Evolutionary conservation across 768 basidiomycete species (phyloP), one percentile per base, ranked within the genome.

Genomic region (Candolleomyces eurysporus): DNA sequence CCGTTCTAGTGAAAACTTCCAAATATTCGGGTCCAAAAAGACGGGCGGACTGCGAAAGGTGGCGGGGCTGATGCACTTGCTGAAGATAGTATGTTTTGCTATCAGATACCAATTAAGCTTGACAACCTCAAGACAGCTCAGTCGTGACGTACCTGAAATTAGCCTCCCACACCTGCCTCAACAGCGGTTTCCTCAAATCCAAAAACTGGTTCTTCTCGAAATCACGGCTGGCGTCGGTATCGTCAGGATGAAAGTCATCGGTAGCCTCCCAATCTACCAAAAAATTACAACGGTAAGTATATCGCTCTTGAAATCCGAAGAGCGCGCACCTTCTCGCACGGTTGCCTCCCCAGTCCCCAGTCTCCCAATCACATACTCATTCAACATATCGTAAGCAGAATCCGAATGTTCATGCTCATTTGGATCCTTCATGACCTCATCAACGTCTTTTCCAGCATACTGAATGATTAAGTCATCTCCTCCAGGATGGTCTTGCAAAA

Each of bases 41-140:
- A 65, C 93, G 87, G 2, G 96, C 95, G 17, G 91, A 88, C 56
- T 92, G 82, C 7, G 85, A 74, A 57, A 96, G 74, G 72, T 96
- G 96, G 48, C 97, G 85, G 1, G 97, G 96, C 72, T 98, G 95
- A 73, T 99, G 97, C 0, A 99, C 92, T 73, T 99, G 97, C 67
- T 93, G 84, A 54, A 99, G 79, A 71, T 99, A 99, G 73, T 95
- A 98, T 4, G 90, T 85, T 80, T 99, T 99, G 71, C 92, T 92
- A 51, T 59, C 55, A 48, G 31, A 30, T 42, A 22, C 64, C 13
- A 61, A 63, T 46, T 61, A 46, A 21, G 32, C 17, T 3, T 48
- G 19, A 26, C 21, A 57, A 5, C 22, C 7, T 30, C 40, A n/a
- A 7, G 16, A 2, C 16, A 19, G 61, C 19, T 60, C 43, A 17